Base-by-base conservation (phyloP, 192 early-diverging fungal species). In the Fimicolochytrium jonesii region DNA sequence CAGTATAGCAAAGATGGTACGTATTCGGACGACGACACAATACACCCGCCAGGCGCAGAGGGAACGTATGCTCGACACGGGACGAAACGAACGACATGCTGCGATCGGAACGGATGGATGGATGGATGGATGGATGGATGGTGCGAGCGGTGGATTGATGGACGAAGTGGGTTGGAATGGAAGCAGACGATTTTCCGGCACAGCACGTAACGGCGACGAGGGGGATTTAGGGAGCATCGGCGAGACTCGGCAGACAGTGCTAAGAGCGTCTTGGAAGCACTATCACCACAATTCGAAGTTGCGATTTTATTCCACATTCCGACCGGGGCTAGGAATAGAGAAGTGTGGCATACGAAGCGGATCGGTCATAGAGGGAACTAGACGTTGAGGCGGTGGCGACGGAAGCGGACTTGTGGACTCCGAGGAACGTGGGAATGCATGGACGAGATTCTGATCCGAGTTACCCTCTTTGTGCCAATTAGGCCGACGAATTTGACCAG, bases 401-500 rank as follows among this genome's bases (percentile, higher is more conserved):
- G 46, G 46, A 48, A 25, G 11, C 10, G 17, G 37, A 39, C 10
- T 39, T 39, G 10, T 11, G 10, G 37, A 9, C 17, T 39, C 10
- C 37, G 37, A 17, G 46, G 9, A 48, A 6, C 10, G 23, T 25
- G 11, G 11, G 11, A 17, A 7, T 9, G 22, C 11, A 10, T 48
- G 46, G 11, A 25, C 10, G n/a, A n/a, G n/a, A 48, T 48, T 9
- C 11, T 17, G 23, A 9, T 17, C 17, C 37, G 46, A 10, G 11
- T 48, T 9, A 18, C 46, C 46, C 11, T 6, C 23, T 48, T 6
- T 7, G 23, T 48, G 23, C 23, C 22, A 7, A 17, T 18, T 48
- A 76, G 73, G 73, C 77, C 64, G 72, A 76, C 77, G 67, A 78
- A 64, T 64, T 62, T 50, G 78, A 80, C 54, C 69, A 56, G 39